Evolutionary conservation across 1,284 basidiomycete species (phyloP).

Genomic region (Puccinia triticina): DNA sequence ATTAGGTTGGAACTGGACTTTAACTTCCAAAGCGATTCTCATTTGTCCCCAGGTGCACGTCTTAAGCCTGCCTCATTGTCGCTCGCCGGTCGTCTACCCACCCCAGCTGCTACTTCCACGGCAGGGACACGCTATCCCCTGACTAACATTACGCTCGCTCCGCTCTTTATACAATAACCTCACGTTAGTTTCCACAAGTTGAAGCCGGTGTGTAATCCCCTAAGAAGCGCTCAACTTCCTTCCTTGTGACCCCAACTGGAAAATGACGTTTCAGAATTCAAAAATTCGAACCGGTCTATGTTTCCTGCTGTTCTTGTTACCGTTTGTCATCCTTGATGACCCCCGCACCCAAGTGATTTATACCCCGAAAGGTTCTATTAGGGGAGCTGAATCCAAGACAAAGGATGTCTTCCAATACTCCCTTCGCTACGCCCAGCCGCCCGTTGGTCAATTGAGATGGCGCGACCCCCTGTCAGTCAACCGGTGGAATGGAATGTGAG

Average conservation of each 20-base stretch:
- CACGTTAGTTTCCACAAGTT: background rate
- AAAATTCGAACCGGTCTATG: background rate
- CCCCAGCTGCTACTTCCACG: background rate
- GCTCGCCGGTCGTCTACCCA: background rate
- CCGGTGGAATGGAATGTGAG: constrained; percentile 37
- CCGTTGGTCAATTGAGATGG: constrained; percentile 45
- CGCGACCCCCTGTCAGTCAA: constrained; percentile 19
- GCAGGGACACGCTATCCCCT: background rate
- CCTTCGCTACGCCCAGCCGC: constrained; percentile 38
- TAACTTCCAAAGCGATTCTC: background rate
- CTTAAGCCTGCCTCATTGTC: constrained; percentile 1
- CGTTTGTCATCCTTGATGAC: constrained; percentile 25
- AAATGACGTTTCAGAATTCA: background rate
- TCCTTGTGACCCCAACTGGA: background rate
- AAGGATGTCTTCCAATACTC: constrained; percentile 35
- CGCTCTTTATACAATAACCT: background rate
- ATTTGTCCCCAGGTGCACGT: background rate
- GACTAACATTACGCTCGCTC: background rate
- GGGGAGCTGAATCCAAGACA: constrained; percentile 24
- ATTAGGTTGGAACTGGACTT: background rate
- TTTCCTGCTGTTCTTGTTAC: background rate
- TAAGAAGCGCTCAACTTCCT: background rate
- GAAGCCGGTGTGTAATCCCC: constrained; percentile 4
- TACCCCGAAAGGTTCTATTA: constrained; percentile 25
- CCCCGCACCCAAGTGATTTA: background rate